phyloP scores from a whole-genome alignment of 805 yeast species.

The Metschnikowia peoriensis region DNA sequence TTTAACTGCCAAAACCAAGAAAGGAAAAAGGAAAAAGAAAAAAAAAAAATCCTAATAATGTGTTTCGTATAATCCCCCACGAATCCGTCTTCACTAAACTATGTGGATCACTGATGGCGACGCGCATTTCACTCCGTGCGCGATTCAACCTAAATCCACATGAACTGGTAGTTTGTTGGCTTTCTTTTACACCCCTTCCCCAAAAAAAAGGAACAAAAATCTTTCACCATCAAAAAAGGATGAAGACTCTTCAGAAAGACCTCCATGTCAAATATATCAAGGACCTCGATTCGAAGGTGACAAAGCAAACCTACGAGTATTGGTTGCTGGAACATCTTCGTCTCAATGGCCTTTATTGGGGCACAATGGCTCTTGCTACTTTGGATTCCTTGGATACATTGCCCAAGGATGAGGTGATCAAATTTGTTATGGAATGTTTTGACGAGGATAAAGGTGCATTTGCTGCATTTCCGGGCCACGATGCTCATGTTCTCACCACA shows the following conservation, averaged over 20 bases:
- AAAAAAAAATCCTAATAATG: too few relatives aligned
- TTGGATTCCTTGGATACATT: slow-evolving; percentile 55
- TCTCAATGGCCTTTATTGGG: slow-evolving; percentile 95
- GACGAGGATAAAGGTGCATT: slow-evolving; percentile 68
- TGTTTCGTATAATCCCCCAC: too few relatives aligned
- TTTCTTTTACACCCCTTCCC: too few relatives aligned
- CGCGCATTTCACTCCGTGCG: too few relatives aligned
- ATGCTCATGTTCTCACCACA: slow-evolving; percentile 82
- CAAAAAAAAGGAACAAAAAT: background rate
- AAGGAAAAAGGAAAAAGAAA: too few relatives aligned
- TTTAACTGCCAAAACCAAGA: too few relatives aligned
- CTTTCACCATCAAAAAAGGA: background rate
- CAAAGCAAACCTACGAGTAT: slow-evolving; percentile 61
- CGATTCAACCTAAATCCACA: too few relatives aligned
- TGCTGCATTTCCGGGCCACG: slow-evolving; percentile 87
- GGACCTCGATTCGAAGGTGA: slow-evolving; percentile 32
- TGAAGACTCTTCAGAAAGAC: slow-evolving; percentile 7
- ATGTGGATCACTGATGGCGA: too few relatives aligned
- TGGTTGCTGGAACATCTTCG: slow-evolving; percentile 90
- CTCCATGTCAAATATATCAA: slow-evolving; percentile 35
- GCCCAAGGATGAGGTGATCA: slow-evolving; percentile 57
- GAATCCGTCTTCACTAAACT: too few relatives aligned
- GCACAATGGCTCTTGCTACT: slow-evolving; percentile 69
- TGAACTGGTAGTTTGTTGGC: too few relatives aligned
- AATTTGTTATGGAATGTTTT: slow-evolving; percentile 70